These are phyloP conservation scores for Allantophomopsis cytisporea DNA, from an alignment of 2,329 filamentous ascomycete species.

Conservation along the genomic window DNA sequence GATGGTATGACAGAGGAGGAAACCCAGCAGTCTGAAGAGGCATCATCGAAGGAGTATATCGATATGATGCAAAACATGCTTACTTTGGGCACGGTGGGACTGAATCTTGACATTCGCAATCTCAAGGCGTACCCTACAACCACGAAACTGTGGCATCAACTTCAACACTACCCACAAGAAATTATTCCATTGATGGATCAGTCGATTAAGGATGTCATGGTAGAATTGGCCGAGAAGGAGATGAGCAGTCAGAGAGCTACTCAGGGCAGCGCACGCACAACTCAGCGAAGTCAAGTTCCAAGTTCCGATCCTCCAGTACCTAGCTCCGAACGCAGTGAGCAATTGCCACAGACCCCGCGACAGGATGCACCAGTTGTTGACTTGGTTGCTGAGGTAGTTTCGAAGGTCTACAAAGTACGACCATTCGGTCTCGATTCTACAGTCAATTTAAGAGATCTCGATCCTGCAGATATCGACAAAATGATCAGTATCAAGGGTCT, in stretches of 20 bases:
- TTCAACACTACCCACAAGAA: conserved; percentile 89
- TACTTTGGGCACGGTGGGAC: conserved; percentile 65
- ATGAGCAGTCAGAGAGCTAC: conserved; percentile 53
- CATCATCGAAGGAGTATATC: conserved; percentile 70
- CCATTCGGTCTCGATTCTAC: conserved; percentile 79
- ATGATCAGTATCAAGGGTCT: conserved; percentile 90
- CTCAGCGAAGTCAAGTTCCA: conserved; percentile 30
- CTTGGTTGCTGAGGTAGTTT: conserved; percentile 61
- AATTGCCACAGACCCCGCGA: conserved; percentile 26
- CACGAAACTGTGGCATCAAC: conserved; percentile 86
- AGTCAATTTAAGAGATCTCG: conserved; percentile 86
- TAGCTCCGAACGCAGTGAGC: conserved; percentile 56
- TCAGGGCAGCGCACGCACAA: conserved; percentile 38
- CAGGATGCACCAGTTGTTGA: conserved; percentile 49
- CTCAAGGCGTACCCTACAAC: conserved; percentile 88
- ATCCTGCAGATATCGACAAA: conserved; percentile 89
- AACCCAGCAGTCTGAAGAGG: conserved; percentile 53
- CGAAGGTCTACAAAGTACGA: conserved; percentile 70
- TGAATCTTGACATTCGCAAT: conserved; percentile 83
- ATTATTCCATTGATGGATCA: conserved; percentile 96
- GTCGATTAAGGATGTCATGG: conserved; percentile 82
- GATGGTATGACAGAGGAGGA: conserved; percentile 74
- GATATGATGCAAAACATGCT: conserved; percentile 85
- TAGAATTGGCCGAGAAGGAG: conserved; percentile 73
- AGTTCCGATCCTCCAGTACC: conserved; percentile 69